These are phyloP conservation scores for Austroboletus festivus DNA, from an alignment of 768 basidiomycete species.

Conservation along the genomic window DNA sequence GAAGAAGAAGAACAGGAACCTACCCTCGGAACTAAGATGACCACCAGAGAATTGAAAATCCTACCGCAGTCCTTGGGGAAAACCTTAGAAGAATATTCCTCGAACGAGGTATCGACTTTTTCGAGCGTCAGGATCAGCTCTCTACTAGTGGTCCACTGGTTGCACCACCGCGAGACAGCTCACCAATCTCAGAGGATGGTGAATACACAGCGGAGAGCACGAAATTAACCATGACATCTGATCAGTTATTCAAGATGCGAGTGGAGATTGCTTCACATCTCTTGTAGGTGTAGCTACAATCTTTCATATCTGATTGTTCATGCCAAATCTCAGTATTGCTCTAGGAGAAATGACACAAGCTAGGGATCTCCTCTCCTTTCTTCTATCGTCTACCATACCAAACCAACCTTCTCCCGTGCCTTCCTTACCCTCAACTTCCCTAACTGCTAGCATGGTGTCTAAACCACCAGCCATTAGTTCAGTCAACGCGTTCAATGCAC, in stretches of 20 bases:
- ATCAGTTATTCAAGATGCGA: constrained; percentile 73
- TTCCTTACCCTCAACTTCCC: constrained; percentile 31
- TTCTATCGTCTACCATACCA: constrained; percentile 45
- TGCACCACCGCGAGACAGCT: constrained; percentile 25
- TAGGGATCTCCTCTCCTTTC: constrained; percentile 60
- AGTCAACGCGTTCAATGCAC: constrained; percentile 68
- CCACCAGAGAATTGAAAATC: too few species aligned
- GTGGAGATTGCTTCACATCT: constrained; percentile 67
- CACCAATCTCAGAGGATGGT: constrained; percentile 27
- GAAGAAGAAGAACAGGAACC: too few species aligned
- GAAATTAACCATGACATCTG: constrained; percentile 58
- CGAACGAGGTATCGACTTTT: constrained; percentile 76
- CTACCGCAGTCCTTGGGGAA: constrained; percentile 57
- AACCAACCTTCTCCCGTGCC: constrained; percentile 31
- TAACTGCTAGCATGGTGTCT: constrained; percentile 63
- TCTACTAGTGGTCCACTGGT: constrained; percentile 19
- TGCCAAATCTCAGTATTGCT: constrained; percentile 49
- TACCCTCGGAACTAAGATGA: too few species aligned
- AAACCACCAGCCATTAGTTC: constrained; percentile 66
- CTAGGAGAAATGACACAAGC: constrained; percentile 79
- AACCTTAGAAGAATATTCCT: constrained; percentile 66
- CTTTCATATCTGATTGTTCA: constrained; percentile 10
- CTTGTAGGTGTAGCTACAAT: constrained; percentile 49
- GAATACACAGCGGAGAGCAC: constrained; percentile 29
- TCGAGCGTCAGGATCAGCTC: constrained; percentile 47